A percentile compares a stretch with the other conserved stretches of the same genome.
Conservation (phyloP, 345 rosid species). For the Brassica cretica region DNA sequence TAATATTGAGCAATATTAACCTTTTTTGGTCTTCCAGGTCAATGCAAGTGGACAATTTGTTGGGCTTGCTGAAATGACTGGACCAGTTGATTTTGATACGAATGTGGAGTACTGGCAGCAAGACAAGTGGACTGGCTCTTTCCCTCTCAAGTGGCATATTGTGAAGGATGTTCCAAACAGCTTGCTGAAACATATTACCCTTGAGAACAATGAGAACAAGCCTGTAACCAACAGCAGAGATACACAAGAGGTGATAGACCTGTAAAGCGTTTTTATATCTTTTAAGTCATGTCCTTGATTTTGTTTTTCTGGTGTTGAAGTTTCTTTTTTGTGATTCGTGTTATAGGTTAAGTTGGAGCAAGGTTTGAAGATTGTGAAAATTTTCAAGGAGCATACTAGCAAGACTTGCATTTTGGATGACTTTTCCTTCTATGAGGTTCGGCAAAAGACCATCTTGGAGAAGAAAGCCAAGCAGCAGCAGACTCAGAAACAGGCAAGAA, state of each 20-base stretch:
- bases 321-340: not conserved
- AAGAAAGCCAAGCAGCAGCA: conserved; percentile 81
- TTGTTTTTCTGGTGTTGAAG: conserved; percentile 15
- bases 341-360: conserved; percentile 67
- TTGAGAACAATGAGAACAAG: conserved; percentile 93
- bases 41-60: conserved; percentile 97
- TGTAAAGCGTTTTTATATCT: conserved; percentile 3
- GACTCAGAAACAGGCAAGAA: conserved; percentile 51
- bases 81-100: conserved; percentile 80
- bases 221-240: conserved; percentile 97
- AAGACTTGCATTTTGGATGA: conserved; percentile 89
- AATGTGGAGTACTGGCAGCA: conserved; percentile 90
- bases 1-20: not conserved
- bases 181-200: conserved; percentile 78
- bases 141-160: conserved; percentile 91
- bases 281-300: not conserved
- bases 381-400: conserved; percentile 74
- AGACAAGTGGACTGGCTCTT: conserved; percentile 97
- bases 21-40: conserved; percentile 49
- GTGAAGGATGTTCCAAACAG: conserved; percentile 92
- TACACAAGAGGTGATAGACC: conserved; percentile 75
- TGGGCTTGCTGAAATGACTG: conserved; percentile 91
- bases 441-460: conserved; percentile 78
- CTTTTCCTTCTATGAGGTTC: conserved; percentile 75
- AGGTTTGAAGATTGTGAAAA: conserved; percentile 74